A percentile compares a stretch with the other conserved stretches of the same genome.
These are phyloP conservation scores for Colletotrichum tanaceti DNA, from an alignment of 2,329 filamentous ascomycete species.

Conservation along the genomic window DNA sequence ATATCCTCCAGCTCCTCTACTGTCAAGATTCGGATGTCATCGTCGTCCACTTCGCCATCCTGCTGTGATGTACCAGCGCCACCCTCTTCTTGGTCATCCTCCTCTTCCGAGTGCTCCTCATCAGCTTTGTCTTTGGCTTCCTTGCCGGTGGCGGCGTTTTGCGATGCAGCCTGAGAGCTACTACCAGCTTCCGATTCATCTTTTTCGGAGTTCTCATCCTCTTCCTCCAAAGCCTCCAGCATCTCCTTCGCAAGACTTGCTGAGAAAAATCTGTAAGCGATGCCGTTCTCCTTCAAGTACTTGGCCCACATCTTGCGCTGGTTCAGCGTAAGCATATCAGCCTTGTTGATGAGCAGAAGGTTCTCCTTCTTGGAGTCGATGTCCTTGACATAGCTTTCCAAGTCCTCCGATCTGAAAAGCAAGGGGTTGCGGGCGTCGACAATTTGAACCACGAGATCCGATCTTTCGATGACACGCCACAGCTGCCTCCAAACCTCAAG, in stretches of 20 bases:
- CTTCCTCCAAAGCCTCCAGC: conserved; percentile 74
- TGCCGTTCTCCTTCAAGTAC: conserved; percentile 82
- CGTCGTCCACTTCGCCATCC: conserved; percentile 58
- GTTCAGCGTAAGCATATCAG: conserved; percentile 94
- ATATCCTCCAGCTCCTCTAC: conserved; percentile 92
- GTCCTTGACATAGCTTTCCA: conserved; percentile 94
- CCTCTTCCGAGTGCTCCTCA: conserved; percentile 48
- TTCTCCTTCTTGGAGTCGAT: conserved; percentile 91
- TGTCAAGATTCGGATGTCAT: conserved; percentile 83
- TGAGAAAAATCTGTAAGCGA: conserved; percentile 97
- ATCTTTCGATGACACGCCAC: conserved; percentile 97
- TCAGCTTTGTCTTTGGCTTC: conserved; percentile 58
- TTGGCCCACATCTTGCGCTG: conserved; percentile 88
- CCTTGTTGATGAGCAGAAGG: conserved; percentile 94
- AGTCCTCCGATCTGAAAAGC: conserved; percentile 91
- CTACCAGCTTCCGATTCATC: conserved; percentile 46
- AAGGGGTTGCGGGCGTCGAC: conserved; percentile 96
- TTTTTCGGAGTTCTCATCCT: conserved; percentile 54
- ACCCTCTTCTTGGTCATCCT: conserved; percentile 49
- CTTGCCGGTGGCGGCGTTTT: conserved; percentile 53
- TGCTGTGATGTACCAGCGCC: conserved; percentile 49
- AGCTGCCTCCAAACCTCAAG: conserved; percentile 97
- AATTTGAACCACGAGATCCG: conserved; percentile 96
- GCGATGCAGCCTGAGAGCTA: conserved; percentile 7
- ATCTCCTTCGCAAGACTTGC: conserved; percentile 90